A percentile compares a stretch with the other conserved stretches of the same genome.
phyloP scores from a whole-genome alignment of 257 asterid species.

The Coffea eugenioides region DNA sequence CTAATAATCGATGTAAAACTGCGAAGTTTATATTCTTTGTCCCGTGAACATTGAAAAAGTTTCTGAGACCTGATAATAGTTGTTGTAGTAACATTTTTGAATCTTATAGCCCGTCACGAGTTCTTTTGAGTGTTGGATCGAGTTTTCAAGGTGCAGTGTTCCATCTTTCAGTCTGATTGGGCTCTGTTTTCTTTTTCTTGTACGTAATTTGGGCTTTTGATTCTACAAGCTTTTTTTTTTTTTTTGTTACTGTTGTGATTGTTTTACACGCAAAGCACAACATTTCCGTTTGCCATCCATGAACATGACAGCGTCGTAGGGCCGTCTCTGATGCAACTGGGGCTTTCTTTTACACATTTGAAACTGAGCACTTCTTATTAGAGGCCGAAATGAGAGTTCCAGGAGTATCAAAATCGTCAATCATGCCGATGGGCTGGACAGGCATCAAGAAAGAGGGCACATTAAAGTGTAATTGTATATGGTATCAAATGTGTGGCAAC shows the following conservation, averaged over 20 bases:
- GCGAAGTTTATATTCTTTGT: no score
- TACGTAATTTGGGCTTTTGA: background rate
- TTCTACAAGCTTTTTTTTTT: no score
- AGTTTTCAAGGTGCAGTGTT: accelerated
- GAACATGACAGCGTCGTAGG: background rate
- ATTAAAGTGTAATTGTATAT: background rate
- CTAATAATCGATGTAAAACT: background rate
- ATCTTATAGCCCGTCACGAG: no score
- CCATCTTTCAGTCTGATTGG: background rate
- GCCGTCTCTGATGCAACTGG: no score
- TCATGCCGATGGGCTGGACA: background rate
- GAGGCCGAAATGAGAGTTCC: background rate
- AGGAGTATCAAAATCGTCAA: background rate
- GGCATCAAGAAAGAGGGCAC: background rate
- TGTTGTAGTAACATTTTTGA: no score
- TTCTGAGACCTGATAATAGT: no score
- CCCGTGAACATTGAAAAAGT: no score
- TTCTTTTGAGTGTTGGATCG: background rate
- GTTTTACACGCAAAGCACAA: no score
- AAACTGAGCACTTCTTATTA: background rate
- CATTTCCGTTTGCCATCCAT: no score
- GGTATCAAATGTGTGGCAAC: background rate
- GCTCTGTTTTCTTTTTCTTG: background rate
- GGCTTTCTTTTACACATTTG: no score
- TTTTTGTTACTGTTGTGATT: no score